These are phyloP conservation scores for Hemisphaericaspora subhashii DNA, from an alignment of 1,139 yeast genomes.

Conservation along the genomic window DNA sequence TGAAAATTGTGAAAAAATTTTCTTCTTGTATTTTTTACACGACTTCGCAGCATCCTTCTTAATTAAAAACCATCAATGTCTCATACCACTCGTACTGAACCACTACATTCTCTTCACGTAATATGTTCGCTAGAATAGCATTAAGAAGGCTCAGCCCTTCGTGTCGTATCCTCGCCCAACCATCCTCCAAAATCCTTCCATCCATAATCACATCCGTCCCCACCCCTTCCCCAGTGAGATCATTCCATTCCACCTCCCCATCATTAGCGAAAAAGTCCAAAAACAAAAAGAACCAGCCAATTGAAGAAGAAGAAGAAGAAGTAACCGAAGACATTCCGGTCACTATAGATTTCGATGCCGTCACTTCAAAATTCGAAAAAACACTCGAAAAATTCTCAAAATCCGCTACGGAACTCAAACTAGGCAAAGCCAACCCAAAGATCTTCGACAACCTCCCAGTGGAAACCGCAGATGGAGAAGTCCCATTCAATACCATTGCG, in stretches of 20 bases:
- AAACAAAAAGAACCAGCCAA: slow-evolving; percentile 18
- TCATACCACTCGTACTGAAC: too few relatives aligned
- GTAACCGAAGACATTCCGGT: slow-evolving; percentile 20
- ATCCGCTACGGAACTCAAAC: slow-evolving; percentile 58
- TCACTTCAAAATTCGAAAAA: slow-evolving; percentile 47
- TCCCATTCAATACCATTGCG: slow-evolving; percentile 63
- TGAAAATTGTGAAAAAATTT: not conserved
- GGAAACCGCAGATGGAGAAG: slow-evolving; percentile 37
- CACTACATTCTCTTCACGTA: too few relatives aligned
- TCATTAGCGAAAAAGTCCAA: slow-evolving; percentile 12
- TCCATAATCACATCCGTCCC: not conserved
- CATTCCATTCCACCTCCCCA: slow-evolving; percentile 8
- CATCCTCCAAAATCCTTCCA: not conserved
- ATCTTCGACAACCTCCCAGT: slow-evolving; percentile 64
- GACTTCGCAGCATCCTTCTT: not conserved
- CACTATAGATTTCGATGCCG: slow-evolving; percentile 37
- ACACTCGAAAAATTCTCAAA: slow-evolving; percentile 56
- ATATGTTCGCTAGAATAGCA: not conserved
- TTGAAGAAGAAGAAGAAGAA: slow-evolving; percentile 15
- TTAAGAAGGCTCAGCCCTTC: not conserved
- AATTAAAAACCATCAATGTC: too few relatives aligned
- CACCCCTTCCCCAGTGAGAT: slow-evolving; percentile 1
- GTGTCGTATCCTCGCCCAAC: not conserved
- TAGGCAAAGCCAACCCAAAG: slow-evolving; percentile 66
- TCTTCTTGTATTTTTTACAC: not conserved